These are phyloP conservation scores for Eucommia ulmoides DNA, from an alignment of 257 asterid species.

Conservation along the genomic window DNA sequence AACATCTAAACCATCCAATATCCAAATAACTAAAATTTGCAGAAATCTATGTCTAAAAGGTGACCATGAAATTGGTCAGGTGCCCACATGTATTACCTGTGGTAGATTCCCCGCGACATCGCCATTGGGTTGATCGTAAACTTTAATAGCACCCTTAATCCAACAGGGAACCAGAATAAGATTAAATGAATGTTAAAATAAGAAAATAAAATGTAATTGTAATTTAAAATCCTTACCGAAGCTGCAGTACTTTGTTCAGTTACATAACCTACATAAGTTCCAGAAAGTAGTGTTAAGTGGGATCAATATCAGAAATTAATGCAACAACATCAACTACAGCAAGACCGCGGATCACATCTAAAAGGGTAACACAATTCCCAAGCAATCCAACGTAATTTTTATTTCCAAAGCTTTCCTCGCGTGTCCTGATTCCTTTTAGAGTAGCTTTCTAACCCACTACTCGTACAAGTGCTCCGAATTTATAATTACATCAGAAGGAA, in stretches of 20 bases:
- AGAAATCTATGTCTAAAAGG: not conserved
- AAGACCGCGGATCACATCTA: not conserved
- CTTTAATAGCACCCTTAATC: constrained; percentile 30
- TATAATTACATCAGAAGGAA: not conserved
- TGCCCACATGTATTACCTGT: constrained; percentile 26
- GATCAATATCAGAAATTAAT: not conserved
- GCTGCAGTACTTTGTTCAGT: constrained; percentile 37
- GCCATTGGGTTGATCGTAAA: constrained; percentile 26
- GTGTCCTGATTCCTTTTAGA: too few relatives aligned
- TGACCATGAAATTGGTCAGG: not conserved
- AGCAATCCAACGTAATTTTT: too few relatives aligned
- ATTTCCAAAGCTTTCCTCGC: too few relatives aligned
- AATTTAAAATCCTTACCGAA: constrained; percentile 43
- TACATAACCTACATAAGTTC: constrained; percentile 43
- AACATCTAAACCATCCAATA: not conserved
- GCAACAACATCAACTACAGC: not conserved
- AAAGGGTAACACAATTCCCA: not conserved
- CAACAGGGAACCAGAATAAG: constrained; percentile 10
- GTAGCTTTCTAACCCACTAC: too few relatives aligned
- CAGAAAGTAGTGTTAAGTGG: not conserved
- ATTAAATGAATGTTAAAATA: constrained; percentile 1
- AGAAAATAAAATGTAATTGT: not conserved
- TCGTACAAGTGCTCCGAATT: not conserved
- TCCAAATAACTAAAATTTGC: not conserved
- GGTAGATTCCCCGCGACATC: constrained; percentile 25